Percentiles rank a stretch among this genome's conserved stretches.
These are phyloP conservation scores for Leccinum holopus DNA, from an alignment of 1,284 basidiomycete species.

Conservation along the genomic window DNA sequence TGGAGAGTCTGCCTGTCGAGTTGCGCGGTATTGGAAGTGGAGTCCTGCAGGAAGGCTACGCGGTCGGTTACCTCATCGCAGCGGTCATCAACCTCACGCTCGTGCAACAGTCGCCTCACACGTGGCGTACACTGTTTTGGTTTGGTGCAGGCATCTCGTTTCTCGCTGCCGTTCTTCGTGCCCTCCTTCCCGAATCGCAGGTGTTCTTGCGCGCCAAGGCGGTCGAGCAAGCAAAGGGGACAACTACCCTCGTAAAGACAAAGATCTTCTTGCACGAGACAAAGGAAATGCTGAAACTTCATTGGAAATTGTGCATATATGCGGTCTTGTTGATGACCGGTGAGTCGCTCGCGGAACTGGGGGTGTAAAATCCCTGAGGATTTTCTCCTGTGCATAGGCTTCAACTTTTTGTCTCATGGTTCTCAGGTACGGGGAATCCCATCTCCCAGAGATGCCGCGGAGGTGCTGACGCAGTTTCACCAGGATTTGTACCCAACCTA, in stretches of 20 bases:
- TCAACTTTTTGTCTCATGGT: conserved; percentile 93
- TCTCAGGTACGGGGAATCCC: conserved; percentile 51
- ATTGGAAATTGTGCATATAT: conserved; percentile 89
- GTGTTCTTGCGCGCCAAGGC: conserved; percentile 69
- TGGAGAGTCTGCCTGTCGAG: conserved; percentile 89
- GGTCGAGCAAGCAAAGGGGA: conserved; percentile 43
- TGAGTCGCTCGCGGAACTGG: conserved; percentile 31
- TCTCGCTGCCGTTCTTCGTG: conserved; percentile 72
- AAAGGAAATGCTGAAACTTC: conserved; percentile 72
- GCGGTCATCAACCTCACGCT: conserved; percentile 79
- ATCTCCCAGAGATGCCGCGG: background rate
- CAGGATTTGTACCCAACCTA: conserved; percentile 81
- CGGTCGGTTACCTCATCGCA: conserved; percentile 59
- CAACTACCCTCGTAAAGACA: conserved; percentile 54
- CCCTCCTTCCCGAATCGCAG: conserved; percentile 77
- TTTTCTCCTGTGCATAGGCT: conserved; percentile 46
- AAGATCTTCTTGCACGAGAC: conserved; percentile 74
- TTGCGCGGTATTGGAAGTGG: conserved; percentile 86
- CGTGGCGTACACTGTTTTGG: conserved; percentile 72
- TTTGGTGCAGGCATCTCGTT: conserved; percentile 69
- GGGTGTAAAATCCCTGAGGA: background rate
- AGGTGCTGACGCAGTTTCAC: background rate
- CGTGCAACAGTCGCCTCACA: conserved; percentile 50
- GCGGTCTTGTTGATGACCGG: conserved; percentile 77
- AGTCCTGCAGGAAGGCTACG: conserved; percentile 82